These are phyloP conservation scores for Hypoxylon intermedium DNA, from an alignment of 495 filamentous ascomycete genomes.

Conservation along the genomic window DNA sequence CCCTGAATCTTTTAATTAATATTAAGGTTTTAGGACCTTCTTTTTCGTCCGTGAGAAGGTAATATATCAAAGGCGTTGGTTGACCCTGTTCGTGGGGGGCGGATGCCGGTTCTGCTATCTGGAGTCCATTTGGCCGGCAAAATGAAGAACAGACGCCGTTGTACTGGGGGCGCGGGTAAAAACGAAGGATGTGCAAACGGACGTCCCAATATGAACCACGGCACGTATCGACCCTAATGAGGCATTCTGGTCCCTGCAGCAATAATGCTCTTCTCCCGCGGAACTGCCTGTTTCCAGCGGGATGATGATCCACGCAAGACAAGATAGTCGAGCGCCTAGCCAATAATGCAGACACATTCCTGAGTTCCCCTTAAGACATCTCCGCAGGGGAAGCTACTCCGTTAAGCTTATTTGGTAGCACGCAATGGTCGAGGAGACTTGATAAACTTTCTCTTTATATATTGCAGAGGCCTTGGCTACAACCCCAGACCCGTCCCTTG, in stretches of 20 bases:
- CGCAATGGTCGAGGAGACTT: slow-evolving; percentile 7
- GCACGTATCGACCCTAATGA: slow-evolving; percentile 12
- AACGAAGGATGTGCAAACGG: slow-evolving; percentile 17
- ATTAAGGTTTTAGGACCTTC: slow-evolving; percentile 5
- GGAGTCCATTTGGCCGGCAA: slow-evolving; percentile 34
- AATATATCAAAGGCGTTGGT: slow-evolving; percentile 29
- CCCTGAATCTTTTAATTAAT: slow-evolving; percentile 25
- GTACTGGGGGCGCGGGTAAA: slow-evolving; percentile 29
- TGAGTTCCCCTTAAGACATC: not conserved
- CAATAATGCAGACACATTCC: slow-evolving; percentile 29
- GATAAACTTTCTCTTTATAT: slow-evolving; percentile 1
- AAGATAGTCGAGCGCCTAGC: slow-evolving; percentile 4
- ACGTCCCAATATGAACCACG: slow-evolving; percentile 20
- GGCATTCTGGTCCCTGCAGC: slow-evolving; percentile 23
- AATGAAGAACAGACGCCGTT: slow-evolving; percentile 14
- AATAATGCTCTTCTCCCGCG: slow-evolving; percentile 18
- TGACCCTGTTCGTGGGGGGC: slow-evolving; percentile 22
- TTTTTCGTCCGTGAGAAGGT: slow-evolving; percentile 15
- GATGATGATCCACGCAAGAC: slow-evolving; percentile 27
- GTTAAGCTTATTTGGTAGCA: slow-evolving; percentile 17
- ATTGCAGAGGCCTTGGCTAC: not conserved
- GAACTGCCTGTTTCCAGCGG: slow-evolving; percentile 35
- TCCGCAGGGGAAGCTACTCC: slow-evolving; percentile 6
- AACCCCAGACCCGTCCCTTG: slow-evolving; percentile 1
- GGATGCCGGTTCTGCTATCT: not conserved